A percentile compares a stretch with the other conserved stretches of the same genome.
Conservation (phyloP, 225 moss, liverwort and hornwort species). For the Bryum argenteum region DNA sequence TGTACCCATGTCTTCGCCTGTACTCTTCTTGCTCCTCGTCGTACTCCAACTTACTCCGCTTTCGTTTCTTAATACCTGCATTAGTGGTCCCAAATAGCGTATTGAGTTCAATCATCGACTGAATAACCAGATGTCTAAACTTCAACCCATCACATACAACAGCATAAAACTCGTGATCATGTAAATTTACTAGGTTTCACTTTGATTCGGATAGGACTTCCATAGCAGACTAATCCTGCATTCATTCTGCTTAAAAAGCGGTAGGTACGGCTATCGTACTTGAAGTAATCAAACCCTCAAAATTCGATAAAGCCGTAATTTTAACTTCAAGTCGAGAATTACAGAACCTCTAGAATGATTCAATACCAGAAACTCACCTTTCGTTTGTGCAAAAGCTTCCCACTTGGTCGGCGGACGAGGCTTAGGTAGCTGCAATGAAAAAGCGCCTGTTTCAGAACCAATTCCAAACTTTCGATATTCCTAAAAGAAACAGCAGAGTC, state of each 20-base stretch:
- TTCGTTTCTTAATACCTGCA: conserved; percentile 80
- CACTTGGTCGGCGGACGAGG: conserved; percentile 87
- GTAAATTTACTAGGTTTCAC: neutral
- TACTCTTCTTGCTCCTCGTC: conserved; percentile 86
- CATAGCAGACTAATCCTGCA: neutral
- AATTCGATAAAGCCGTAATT: neutral
- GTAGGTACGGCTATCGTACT: too few species aligned
- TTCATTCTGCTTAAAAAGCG: neutral
- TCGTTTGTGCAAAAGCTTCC: conserved; percentile 96
- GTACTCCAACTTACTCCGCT: conserved; percentile 91
- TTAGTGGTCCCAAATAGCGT: conserved; percentile 4
- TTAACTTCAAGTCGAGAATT: neutral
- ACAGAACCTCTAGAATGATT: neutral
- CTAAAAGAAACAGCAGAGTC: neutral
- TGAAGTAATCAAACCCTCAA: too few species aligned
- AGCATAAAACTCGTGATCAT: neutral
- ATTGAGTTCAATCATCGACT: neutral
- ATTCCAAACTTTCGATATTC: neutral
- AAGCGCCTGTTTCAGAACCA: neutral
- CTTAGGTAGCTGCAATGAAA: conserved; percentile 66
- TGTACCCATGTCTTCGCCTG: conserved; percentile 91
- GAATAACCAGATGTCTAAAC: neutral
- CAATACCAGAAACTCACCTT: conserved; percentile 49
- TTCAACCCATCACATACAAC: too few species aligned
- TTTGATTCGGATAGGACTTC: neutral